A percentile compares a stretch with the other conserved stretches of the same genome.
phyloP scores from a whole-genome alignment of 2,329 filamentous ascomycete genomes.

The Aschersonia sp. region DNA sequence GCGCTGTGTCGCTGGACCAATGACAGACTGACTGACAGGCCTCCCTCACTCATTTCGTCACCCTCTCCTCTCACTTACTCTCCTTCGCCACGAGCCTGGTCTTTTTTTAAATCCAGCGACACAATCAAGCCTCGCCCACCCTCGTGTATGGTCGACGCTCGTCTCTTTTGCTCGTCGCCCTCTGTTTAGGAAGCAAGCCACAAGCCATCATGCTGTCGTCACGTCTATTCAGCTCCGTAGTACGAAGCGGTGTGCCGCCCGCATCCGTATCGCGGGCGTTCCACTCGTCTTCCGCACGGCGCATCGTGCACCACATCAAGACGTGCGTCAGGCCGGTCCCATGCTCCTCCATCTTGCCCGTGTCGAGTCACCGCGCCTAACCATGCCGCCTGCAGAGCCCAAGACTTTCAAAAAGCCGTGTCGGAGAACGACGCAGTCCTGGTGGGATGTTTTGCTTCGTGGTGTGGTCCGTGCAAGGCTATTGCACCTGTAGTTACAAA shows the following conservation, averaged over 20 bases:
- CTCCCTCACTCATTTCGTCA: too few species aligned
- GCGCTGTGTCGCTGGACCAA: too few species aligned
- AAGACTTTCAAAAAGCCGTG: constrained; percentile 42
- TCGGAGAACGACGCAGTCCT: constrained; percentile 44
- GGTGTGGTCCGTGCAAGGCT: constrained; percentile 90
- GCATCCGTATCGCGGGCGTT: constrained; percentile 9
- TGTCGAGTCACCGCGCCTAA: not conserved
- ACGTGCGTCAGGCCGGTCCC: constrained; percentile 14
- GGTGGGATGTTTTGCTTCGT: constrained; percentile 76
- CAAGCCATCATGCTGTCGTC: not conserved
- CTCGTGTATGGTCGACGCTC: too few species aligned
- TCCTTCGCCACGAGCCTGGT: too few species aligned
- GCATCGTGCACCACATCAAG: constrained; percentile 29
- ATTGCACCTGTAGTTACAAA: constrained; percentile 56
- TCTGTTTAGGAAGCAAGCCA: too few species aligned
- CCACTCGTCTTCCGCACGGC: constrained; percentile 23
- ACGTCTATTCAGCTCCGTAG: not conserved
- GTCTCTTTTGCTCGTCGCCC: too few species aligned
- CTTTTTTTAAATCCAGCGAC: too few species aligned
- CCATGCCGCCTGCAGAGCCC: constrained; percentile 27
- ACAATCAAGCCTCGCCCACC: too few species aligned
- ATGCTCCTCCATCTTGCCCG: not conserved
- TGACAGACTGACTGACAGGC: too few species aligned
- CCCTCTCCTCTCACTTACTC: too few species aligned
- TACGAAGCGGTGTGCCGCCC: too few species aligned